Conservation (phyloP, 495 filamentous ascomycete genomes). For the Bacidia gigantensis region DNA sequence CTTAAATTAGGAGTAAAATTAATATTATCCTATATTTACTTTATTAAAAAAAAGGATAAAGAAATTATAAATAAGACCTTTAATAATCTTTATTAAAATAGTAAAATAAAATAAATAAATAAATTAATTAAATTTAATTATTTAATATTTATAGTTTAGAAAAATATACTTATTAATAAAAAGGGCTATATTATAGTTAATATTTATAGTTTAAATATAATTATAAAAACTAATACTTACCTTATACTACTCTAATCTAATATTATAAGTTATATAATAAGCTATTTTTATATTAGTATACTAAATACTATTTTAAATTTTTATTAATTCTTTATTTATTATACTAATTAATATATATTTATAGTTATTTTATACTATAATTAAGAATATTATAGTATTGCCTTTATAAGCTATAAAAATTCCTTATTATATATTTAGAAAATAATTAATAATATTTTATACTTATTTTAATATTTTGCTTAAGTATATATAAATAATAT, state of each 20-base stretch:
- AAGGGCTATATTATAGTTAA: slow-evolving; percentile 1
- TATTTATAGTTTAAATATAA: slow-evolving; percentile 6
- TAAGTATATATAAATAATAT: slow-evolving; percentile 6
- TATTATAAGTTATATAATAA: not conserved
- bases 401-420: slow-evolving; percentile 4
- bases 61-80: too few relatives aligned
- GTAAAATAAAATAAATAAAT: slow-evolving; percentile 8
- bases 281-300: not conserved
- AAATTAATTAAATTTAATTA: slow-evolving; percentile 2
- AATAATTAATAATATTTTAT: not conserved
- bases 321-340: slow-evolving; percentile 3
- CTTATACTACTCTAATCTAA: not conserved
- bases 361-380: not conserved
- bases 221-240: slow-evolving; percentile 2
- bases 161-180: not conserved
- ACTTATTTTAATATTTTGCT: not conserved
- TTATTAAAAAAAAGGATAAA: too few relatives aligned
- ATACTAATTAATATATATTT: slow-evolving; percentile 1
- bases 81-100: not conserved
- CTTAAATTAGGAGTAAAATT: too few relatives aligned
- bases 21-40: too few relatives aligned
- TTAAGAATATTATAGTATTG: slow-evolving; percentile 1
- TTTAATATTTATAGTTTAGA: slow-evolving; percentile 12
- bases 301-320: slow-evolving; percentile 1
- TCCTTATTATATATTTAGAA: not conserved